Evolutionary conservation across 768 basidiomycete species (phyloP).

Genomic region (Phylloporus arenicola): DNA sequence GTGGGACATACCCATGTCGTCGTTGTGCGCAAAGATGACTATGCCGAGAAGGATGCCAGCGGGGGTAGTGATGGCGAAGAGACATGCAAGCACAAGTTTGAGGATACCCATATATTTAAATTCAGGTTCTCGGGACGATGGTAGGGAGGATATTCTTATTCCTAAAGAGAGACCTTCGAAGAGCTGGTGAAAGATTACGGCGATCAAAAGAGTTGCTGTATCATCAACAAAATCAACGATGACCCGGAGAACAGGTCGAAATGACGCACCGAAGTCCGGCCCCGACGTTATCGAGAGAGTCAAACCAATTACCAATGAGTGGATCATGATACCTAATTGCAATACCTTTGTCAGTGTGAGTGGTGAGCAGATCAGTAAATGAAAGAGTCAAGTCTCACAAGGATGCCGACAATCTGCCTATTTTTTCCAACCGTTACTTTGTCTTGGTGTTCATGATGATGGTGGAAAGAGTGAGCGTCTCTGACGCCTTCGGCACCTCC

Average conservation of each 20-base stretch:
- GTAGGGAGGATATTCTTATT: conserved; percentile 69
- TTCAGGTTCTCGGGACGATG: conserved; percentile 31
- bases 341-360: conserved; percentile 48
- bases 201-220: conserved; percentile 64
- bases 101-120: conserved; percentile 31
- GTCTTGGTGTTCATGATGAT: conserved; percentile 7
- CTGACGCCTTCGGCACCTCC: conserved; percentile 4
- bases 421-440: conserved; percentile 42
- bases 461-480: background rate
- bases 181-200: conserved; percentile 76
- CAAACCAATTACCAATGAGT: conserved; percentile 75
- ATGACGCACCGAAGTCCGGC: conserved; percentile 60
- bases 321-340: conserved; percentile 81
- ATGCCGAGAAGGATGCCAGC: conserved; percentile 60
- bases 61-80: conserved; percentile 75
- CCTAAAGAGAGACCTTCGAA: conserved; percentile 83
- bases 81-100: conserved; percentile 48
- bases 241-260: background rate
- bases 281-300: conserved; percentile 69
- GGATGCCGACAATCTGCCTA: conserved; percentile 67
- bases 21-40: conserved; percentile 36
- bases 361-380: background rate
- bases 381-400: conserved; percentile 37
- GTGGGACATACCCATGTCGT: conserved; percentile 22
- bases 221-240: background rate